A percentile compares a stretch with the other conserved stretches of the same genome.
Evolutionary conservation across 352 stramenopile species (phyloP).

Genomic region (Phytophthora uliginosa): DNA sequence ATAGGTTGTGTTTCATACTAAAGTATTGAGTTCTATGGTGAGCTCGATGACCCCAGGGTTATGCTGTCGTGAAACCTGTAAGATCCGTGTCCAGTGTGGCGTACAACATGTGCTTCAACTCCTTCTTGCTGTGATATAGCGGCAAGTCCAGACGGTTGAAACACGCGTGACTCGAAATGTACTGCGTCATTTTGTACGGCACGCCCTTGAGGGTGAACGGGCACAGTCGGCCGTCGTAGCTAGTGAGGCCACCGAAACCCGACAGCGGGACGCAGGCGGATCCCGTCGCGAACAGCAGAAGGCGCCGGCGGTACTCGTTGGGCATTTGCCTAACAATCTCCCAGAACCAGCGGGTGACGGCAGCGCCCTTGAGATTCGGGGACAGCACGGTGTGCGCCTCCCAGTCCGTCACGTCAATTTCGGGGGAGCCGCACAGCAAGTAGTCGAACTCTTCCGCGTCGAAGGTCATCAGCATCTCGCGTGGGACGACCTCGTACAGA

Average conservation of each 20-base stretch:
- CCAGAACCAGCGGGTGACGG: slow-evolving; percentile 94
- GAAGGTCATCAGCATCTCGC: slow-evolving; percentile 95
- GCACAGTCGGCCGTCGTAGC: slow-evolving; percentile 83
- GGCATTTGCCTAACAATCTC: slow-evolving; percentile 94
- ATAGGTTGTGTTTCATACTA: slow-evolving; percentile 12
- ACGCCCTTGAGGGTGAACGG: slow-evolving; percentile 82
- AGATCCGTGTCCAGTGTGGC: slow-evolving; percentile 71
- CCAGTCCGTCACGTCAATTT: slow-evolving; percentile 98
- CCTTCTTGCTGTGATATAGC: slow-evolving; percentile 92
- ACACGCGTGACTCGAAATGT: slow-evolving; percentile 81
- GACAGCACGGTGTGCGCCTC: slow-evolving; percentile 83
- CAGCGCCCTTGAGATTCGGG: slow-evolving; percentile 52
- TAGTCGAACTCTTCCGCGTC: slow-evolving; percentile 98
- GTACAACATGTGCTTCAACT: slow-evolving; percentile 77
- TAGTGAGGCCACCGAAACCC: slow-evolving; percentile 79
- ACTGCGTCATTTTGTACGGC: slow-evolving; percentile 53
- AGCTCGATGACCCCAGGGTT: slow-evolving; percentile 16
- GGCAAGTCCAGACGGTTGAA: slow-evolving; percentile 96
- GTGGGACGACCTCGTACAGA: slow-evolving; percentile 97
- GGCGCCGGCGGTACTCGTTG: slow-evolving; percentile 74
- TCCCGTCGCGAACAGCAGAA: slow-evolving; percentile 88
- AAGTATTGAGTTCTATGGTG: not conserved
- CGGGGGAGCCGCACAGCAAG: slow-evolving; percentile 96
- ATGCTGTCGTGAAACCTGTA: slow-evolving; percentile 78
- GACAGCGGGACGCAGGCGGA: slow-evolving; percentile 81